Evolutionary conservation across 192 early-diverging fungal species (phyloP).

Genomic region (Coemansia furcata): DNA sequence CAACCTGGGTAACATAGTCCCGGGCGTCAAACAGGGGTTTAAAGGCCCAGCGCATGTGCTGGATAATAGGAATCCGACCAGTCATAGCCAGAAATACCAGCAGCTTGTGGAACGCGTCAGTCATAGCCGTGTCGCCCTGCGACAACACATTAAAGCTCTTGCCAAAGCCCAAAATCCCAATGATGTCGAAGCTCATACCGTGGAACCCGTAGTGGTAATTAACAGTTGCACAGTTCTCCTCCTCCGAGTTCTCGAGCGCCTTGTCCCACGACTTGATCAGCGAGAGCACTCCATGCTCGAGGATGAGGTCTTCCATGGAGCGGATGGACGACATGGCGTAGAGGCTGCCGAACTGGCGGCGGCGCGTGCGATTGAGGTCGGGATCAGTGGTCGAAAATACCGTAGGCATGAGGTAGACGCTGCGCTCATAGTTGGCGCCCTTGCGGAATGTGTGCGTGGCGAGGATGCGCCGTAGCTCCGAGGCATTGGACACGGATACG

Average conservation of each 20-base stretch:
- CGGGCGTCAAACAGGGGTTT: background rate
- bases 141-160: conserved; percentile 16
- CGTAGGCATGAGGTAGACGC: conserved; percentile 9
- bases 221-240: background rate
- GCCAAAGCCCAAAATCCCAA: conserved; percentile 41
- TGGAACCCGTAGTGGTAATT: conserved; percentile 47
- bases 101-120: conserved; percentile 16
- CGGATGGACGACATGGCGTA: conserved; percentile 26
- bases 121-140: conserved; percentile 12
- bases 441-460: conserved; percentile 44
- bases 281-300: conserved; percentile 23
- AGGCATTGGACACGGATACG: conserved; percentile 24
- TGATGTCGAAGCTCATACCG: conserved; percentile 33
- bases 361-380: conserved; percentile 24
- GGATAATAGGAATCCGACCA: conserved; percentile 4
- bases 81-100: conserved; percentile 5
- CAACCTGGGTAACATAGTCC: conserved; percentile 3
- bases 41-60: conserved; percentile 10
- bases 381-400: conserved; percentile 40
- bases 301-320: conserved; percentile 13
- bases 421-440: conserved; percentile 23
- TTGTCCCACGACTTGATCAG: conserved; percentile 35
- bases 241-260: background rate
- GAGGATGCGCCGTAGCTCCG: conserved; percentile 23
- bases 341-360: conserved; percentile 26